Percentiles rank a stretch among this genome's conserved stretches.
These are phyloP conservation scores for Plasmodium vivax DNA, from an alignment of 169 alveolate species.

Conservation along the genomic window DNA sequence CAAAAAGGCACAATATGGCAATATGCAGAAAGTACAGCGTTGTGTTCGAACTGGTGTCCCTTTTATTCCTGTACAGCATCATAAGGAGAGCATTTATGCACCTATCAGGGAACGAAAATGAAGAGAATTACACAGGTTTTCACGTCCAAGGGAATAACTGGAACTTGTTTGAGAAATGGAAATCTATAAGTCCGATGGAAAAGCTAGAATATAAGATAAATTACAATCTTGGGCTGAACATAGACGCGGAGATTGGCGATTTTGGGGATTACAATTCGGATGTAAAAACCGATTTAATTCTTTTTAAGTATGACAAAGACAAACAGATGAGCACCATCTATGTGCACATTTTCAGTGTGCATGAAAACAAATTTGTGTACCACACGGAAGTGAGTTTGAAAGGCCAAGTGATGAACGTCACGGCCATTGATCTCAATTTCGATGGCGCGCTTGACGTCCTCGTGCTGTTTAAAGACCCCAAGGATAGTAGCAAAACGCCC, in stretches of 20 bases:
- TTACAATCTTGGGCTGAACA: constrained; percentile 49
- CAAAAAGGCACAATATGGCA: constrained; percentile 3
- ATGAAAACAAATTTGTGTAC: constrained; percentile 32
- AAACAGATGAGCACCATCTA: constrained; percentile 34
- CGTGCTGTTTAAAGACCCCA: constrained; percentile 71
- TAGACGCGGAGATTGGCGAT: constrained; percentile 72
- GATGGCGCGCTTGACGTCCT: constrained; percentile 79
- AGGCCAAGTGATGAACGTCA: constrained; percentile 76
- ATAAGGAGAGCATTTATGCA: not conserved
- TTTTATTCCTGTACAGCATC: not conserved
- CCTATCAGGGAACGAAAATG: not conserved
- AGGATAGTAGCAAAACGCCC: constrained; percentile 13
- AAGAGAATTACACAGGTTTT: not conserved
- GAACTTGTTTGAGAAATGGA: constrained; percentile 66
- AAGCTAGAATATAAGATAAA: constrained; percentile 60
- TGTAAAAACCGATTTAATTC: constrained; percentile 70
- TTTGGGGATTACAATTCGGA: constrained; percentile 74
- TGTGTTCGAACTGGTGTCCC: constrained; percentile 1
- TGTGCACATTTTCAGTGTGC: constrained; percentile 21
- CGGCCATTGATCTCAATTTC: constrained; percentile 79
- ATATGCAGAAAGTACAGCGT: not conserved
- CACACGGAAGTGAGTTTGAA: constrained; percentile 54
- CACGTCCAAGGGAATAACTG: constrained; percentile 47
- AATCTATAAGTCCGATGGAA: constrained; percentile 49
- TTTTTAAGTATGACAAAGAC: constrained; percentile 54